Conservation (phyloP, 768 basidiomycete genomes). For the Leucosporidium yakuticum region DNA sequence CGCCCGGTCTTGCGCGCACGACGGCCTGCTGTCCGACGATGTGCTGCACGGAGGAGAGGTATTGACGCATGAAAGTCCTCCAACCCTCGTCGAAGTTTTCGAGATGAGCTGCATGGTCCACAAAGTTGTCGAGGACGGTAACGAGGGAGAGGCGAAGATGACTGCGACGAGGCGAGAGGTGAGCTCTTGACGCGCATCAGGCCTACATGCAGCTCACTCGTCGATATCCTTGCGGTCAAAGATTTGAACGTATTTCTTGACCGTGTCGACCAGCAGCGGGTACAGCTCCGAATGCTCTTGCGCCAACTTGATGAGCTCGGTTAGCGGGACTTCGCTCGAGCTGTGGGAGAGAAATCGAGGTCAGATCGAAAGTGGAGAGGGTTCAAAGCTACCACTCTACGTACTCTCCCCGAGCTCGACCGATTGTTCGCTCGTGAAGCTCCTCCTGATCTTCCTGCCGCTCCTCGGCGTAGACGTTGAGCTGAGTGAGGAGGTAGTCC, state of each 20-base stretch:
- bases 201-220: constrained; percentile 48
- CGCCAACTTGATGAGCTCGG: constrained; percentile 58
- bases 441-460: constrained; percentile 86
- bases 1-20: constrained; percentile 49
- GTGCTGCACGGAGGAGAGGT: constrained; percentile 58
- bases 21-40: constrained; percentile 62
- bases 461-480: constrained; percentile 77
- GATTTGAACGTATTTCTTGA: constrained; percentile 55
- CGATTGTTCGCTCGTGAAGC: constrained; percentile 57
- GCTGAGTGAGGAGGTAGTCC: constrained; percentile 67
- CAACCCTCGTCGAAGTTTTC: constrained; percentile 64
- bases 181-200: not conserved
- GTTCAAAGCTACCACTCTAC: not conserved
- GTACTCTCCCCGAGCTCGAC: constrained; percentile 13
- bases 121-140: constrained; percentile 59
- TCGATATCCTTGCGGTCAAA: constrained; percentile 56
- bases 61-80: constrained; percentile 57
- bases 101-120: constrained; percentile 56
- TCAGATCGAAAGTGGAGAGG: not conserved
- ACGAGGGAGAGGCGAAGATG: constrained; percentile 59
- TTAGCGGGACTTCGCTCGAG: constrained; percentile 49
- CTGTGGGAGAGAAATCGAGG: no score
- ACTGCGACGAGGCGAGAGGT: constrained; percentile 45
- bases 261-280: constrained; percentile 56
- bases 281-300: constrained; percentile 61